Evolutionary conservation across 2,329 filamentous ascomycete species (phyloP), one percentile per base, ranked within the genome.

Genomic region (Paraphaeosphaeria minitans): DNA sequence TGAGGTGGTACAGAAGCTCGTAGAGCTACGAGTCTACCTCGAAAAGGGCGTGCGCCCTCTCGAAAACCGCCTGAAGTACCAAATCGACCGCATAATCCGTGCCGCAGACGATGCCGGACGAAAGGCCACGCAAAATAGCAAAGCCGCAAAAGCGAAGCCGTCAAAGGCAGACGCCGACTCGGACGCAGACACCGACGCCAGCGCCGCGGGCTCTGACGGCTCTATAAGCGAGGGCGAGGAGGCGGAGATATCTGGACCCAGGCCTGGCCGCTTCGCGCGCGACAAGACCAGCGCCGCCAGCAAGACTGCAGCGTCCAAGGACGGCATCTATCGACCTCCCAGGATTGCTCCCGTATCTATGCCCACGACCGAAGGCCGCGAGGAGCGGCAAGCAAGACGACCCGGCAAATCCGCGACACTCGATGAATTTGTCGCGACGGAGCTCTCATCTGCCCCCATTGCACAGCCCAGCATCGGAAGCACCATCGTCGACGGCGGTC

Each of bases 41-140:
- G 96, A 99, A 72, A 93, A 93, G 74, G 96, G 95, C 65, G 91
- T 97, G 3, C 87, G 91, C 16, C 95, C 95, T 0, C 80, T 98
- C 16, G 96, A 99, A 78, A 89, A 90, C 66, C 91, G 93, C 68
- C 80, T 99, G 61, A 94, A 93, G 66, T 99, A 97, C 78, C 93
- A 97, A 75, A 92, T 99, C 70, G 94, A 98, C 77, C 95, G 96
- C 73, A 93, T 97, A 27, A 83, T 99, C 21, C 90, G 92, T 63
- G 91, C 92, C 0, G 93, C 93, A 37, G 91, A 96, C 61, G 89
- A 94, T 66, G 84, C 86, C 29, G 62, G 65, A 16, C 64, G 73
- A 24, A 68, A 69, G 49, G 71, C 61, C 53, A 70, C 59, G 42
- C 77, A 78, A 45, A 59, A 54, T 5, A 42, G 56, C 13, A 59